Evolutionary conservation across 2,329 filamentous ascomycete genomes (phyloP).

Genomic region (Thielaviopsis populi): DNA sequence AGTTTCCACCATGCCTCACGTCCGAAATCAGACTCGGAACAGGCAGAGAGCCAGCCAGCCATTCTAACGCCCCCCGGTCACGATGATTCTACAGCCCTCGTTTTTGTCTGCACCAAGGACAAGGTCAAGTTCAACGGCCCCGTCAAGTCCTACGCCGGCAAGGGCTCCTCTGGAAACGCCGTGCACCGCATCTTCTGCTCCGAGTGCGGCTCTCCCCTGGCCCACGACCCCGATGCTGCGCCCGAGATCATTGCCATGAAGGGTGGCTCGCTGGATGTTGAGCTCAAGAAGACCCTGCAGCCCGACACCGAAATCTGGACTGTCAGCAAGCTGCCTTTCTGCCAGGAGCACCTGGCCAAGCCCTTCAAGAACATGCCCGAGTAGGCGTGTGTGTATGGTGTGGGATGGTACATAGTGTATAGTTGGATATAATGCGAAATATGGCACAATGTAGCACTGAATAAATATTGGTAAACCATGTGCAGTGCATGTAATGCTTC

Average conservation of each 20-base stretch:
- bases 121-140: constrained; percentile 48
- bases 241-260: constrained; percentile 55
- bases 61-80: neutral
- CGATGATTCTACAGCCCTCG: constrained; percentile 35
- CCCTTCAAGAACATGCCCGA: constrained; percentile 50
- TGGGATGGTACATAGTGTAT: neutral
- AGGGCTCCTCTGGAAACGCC: constrained; percentile 43
- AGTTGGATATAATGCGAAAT: neutral
- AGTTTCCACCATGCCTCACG: constrained; percentile 21
- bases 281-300: constrained; percentile 54
- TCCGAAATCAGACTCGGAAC: neutral
- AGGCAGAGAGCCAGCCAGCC: too few relatives aligned
- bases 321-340: constrained; percentile 52
- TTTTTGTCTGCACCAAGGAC: constrained; percentile 50
- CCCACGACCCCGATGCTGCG: constrained; percentile 56
- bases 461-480: too few relatives aligned
- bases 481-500: neutral
- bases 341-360: constrained; percentile 48
- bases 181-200: constrained; percentile 56
- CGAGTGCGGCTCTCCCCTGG: constrained; percentile 54
- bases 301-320: constrained; percentile 59
- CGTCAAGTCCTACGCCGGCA: constrained; percentile 47
- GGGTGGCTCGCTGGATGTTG: constrained; percentile 46
- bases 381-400: constrained; percentile 21
- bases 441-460: too few relatives aligned